phyloP scores from a whole-genome alignment of 768 basidiomycete genomes.

The Mycena metata region DNA sequence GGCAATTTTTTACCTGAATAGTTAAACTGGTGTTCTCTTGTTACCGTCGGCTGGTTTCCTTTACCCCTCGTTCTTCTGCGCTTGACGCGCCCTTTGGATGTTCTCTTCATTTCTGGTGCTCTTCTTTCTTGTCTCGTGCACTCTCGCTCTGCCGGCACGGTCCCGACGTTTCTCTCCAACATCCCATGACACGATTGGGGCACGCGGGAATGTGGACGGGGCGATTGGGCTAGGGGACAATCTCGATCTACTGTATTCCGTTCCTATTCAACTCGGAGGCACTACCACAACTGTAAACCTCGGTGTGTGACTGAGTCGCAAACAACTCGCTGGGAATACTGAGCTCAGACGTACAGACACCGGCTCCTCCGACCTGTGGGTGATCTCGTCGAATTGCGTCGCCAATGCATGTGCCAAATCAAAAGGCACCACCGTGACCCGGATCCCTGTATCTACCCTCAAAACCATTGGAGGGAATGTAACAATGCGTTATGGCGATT shows the following conservation, averaged over 20 bases:
- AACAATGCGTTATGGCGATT: constrained; percentile 72
- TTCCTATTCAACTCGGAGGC: constrained; percentile 60
- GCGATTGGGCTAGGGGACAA: constrained; percentile 51
- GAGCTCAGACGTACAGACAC: constrained; percentile 60
- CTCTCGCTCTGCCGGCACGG: constrained; percentile 39
- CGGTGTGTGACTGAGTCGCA: constrained; percentile 52
- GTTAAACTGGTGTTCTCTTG: constrained; percentile 4
- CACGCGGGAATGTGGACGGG: constrained; percentile 49
- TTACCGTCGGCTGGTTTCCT: constrained; percentile 32
- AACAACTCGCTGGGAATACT: not conserved
- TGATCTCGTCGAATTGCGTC: constrained; percentile 65
- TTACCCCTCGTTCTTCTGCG: constrained; percentile 39
- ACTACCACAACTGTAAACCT: constrained; percentile 60
- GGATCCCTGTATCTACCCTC: constrained; percentile 59
- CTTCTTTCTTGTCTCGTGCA: constrained; percentile 34
- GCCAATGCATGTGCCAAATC: constrained; percentile 53
- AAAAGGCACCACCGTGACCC: constrained; percentile 49
- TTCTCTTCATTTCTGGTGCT: constrained; percentile 35
- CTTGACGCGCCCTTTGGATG: constrained; percentile 44
- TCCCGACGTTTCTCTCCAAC: constrained; percentile 40
- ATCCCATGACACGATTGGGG: constrained; percentile 30
- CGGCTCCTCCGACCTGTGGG: constrained; percentile 81
- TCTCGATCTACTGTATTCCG: constrained; percentile 53
- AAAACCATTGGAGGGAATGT: constrained; percentile 54
- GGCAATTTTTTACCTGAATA: no score